Evolutionary conservation across 2,329 filamentous ascomycete species (phyloP), one percentile per base, ranked within the genome.

Genomic region (Ceratocystis lukuohia): DNA sequence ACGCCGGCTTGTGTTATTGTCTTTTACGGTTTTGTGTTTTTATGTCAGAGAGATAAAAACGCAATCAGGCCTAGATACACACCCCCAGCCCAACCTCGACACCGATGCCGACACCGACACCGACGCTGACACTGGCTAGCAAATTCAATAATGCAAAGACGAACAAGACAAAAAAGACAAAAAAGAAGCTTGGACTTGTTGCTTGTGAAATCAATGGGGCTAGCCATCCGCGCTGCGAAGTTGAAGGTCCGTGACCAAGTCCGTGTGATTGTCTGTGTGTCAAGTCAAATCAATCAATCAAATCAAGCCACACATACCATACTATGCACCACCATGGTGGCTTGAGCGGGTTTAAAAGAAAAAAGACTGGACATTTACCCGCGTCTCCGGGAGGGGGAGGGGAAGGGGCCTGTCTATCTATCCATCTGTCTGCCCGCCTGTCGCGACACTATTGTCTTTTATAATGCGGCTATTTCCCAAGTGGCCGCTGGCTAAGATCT

Each of bases 251-350:
- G 56, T 59, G 56, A 59, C 56, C 56, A 33, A 59, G 56, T 59
- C 56, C 56, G 56, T 59, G 56, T 37, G n/a, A 59, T 59, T 59
- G 56, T 59, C 56, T 59, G 56, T 59, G 53, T 57, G 56, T 59
- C 56, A 59, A 59, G 56, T 59, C 56, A 59, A 59, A 25, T 37
- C 50, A 20, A 56, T 56, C 56, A 59, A 59, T 20, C 48, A n/a
- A 50, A 20, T 22, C 46, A 50, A 50, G 46, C 46, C 48, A 53
- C 37, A 15, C 37, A 41, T 41, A 41, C 37, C 37, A 41, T 41
- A 41, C 37, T 41, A 15, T 41, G 12, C 1, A 41, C 37, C 37
- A 41, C 37, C 37, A 41, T 41, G 37, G 4, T 15, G 37, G 10
- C 37, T 41, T 41, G 12, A 41, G 37, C 37, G 37, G 37, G 37